phyloP scores from a whole-genome alignment of 129 eudicot species.

The Tagetes erecta region DNA sequence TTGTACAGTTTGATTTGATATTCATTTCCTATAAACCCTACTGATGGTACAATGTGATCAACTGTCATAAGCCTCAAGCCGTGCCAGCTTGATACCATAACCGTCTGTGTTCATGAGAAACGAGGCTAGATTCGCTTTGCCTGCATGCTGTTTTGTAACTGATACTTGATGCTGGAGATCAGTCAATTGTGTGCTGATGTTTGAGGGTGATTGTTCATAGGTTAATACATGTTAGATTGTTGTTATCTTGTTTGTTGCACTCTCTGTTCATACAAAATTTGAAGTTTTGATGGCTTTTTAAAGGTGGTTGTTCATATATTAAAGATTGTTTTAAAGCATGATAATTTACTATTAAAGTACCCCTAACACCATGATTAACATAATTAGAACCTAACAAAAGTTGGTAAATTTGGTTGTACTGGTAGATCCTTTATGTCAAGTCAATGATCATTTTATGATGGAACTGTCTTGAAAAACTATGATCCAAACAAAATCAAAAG shows the following conservation, averaged over 20 bases:
- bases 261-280: not conserved
- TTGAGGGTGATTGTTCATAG: conserved; percentile 10
- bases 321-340: not conserved
- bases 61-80: not conserved
- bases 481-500: no score
- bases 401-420: no score
- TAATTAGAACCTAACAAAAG: no score
- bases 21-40: conserved; percentile 15
- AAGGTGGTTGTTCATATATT: not conserved
- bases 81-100: not conserved
- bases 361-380: not conserved
- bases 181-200: conserved; percentile 14
- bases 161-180: conserved; percentile 8
- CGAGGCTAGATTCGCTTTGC: conserved; percentile 15
- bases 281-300: not conserved
- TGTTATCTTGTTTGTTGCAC: not conserved
- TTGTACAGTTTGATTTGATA: conserved; percentile 28
- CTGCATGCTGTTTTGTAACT: conserved; percentile 8
- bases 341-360: not conserved
- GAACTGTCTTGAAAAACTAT: no score
- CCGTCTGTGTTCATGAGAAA: not conserved
- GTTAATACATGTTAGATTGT: conserved; percentile 8
- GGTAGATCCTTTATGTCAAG: no score
- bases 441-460: no score
- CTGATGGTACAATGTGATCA: conserved; percentile 1